phyloP scores from a whole-genome alignment of 1,139 yeast species.

The Pichia sp. region DNA sequence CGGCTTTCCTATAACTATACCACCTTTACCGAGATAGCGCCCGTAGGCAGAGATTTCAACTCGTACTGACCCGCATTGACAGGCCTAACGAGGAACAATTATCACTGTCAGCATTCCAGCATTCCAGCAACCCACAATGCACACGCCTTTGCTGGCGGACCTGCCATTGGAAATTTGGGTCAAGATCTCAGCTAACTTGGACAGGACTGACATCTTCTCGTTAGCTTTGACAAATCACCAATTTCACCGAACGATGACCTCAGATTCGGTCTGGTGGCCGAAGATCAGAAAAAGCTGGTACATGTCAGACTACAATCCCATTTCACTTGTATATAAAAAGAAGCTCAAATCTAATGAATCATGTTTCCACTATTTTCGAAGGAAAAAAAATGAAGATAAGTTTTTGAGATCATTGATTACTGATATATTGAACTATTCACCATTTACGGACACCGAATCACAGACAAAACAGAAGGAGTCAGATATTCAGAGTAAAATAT shows the following conservation, averaged over 20 bases:
- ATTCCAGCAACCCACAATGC: neutral
- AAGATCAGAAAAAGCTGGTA: slow-evolving; percentile 11
- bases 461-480: neutral
- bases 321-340: slow-evolving; percentile 2
- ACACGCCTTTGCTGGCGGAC: neutral
- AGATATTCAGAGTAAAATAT: neutral
- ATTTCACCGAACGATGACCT: neutral
- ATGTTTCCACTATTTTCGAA: slow-evolving; percentile 7
- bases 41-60: too few relatives aligned
- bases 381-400: slow-evolving; percentile 9
- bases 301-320: slow-evolving; percentile 9
- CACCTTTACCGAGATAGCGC: too few relatives aligned
- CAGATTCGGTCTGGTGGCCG: slow-evolving; percentile 14
- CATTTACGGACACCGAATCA: neutral
- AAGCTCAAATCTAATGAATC: slow-evolving; percentile 3
- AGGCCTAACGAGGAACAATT: neutral
- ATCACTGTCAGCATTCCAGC: neutral
- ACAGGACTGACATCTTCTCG: neutral
- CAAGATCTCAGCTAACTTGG: slow-evolving; percentile 4
- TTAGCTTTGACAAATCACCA: slow-evolving; percentile 2
- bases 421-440: neutral
- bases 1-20: too few relatives aligned
- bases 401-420: slow-evolving; percentile 1
- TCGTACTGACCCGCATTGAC: too few relatives aligned
- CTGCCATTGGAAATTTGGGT: slow-evolving; percentile 16